These are phyloP conservation scores for Candida pseudocylindracea DNA, from an alignment of 1,139 yeast species.

Conservation along the genomic window DNA sequence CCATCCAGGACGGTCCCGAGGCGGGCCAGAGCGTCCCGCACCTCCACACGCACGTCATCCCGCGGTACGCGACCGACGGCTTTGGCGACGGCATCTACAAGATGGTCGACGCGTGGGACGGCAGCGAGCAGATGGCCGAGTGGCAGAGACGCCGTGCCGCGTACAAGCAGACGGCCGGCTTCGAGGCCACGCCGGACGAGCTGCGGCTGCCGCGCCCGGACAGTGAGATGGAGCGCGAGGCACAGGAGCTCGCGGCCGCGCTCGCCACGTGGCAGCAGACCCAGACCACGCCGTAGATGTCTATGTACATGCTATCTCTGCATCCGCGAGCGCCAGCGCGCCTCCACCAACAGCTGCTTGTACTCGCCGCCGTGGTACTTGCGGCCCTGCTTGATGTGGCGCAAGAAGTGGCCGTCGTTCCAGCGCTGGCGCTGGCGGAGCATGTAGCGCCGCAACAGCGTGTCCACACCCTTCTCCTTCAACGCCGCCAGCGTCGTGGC, in stretches of 20 bases:
- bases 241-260: conserved; percentile 22
- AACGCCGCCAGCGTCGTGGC: conserved; percentile 27
- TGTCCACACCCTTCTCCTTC: conserved; percentile 67
- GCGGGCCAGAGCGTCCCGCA: conserved; percentile 94
- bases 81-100: conserved; percentile 54
- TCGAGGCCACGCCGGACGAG: conserved; percentile 21
- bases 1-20: conserved; percentile 90
- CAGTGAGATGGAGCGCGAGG: conserved; percentile 47
- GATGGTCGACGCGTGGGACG: conserved; percentile 25
- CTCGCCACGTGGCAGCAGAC: conserved; percentile 10
- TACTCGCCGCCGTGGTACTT: conserved; percentile 88
- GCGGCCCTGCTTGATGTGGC: conserved; percentile 39
- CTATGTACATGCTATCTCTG: too few relatives aligned
- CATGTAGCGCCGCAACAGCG: conserved; percentile 45
- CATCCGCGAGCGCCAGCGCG: conserved; percentile 22
- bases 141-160: conserved; percentile 10
- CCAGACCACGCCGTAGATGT: too few relatives aligned
- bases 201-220: conserved; percentile 26
- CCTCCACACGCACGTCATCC: conserved; percentile 81
- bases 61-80: conserved; percentile 43
- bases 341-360: conserved; percentile 44
- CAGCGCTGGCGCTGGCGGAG: conserved; percentile 26
- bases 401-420: conserved; percentile 33
- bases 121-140: conserved; percentile 10
- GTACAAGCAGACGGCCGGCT: conserved; percentile 8